Conservation (phyloP, 1,139 yeast species). For the Kazachstania sp. region DNA sequence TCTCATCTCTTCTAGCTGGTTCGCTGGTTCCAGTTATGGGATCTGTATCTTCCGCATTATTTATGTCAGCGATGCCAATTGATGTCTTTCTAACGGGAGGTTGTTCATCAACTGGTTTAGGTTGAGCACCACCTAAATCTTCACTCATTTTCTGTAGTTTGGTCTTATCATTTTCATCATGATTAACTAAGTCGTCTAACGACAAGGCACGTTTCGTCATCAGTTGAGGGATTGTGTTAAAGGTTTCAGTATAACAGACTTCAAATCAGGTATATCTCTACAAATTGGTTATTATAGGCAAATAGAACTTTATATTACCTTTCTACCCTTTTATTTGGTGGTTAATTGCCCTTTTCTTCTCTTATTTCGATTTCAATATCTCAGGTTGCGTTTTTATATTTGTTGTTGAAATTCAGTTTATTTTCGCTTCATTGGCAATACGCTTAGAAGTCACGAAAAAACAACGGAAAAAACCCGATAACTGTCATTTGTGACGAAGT, state of each 20-base stretch:
- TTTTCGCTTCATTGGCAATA: too few relatives aligned
- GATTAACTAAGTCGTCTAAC: constrained; percentile 30
- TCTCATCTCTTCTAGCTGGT: background rate
- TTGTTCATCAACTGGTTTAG: background rate
- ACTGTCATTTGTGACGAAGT: too few relatives aligned
- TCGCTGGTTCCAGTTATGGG: background rate
- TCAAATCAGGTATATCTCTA: too few relatives aligned
- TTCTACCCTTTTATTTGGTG: too few relatives aligned
- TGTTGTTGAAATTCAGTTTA: too few relatives aligned
- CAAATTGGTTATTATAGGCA: background rate
- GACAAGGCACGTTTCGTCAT: constrained; percentile 28
- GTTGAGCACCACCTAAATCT: constrained; percentile 4
- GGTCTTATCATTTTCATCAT: constrained; percentile 23
- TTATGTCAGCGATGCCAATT: constrained; percentile 4
- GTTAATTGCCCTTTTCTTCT: too few relatives aligned
- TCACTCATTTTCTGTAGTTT: constrained; percentile 13
- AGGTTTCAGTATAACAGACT: background rate
- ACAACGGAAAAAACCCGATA: too few relatives aligned
- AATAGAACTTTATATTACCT: background rate
- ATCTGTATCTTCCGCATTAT: constrained; percentile 5
- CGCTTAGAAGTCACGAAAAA: too few relatives aligned
- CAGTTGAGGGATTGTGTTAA: background rate
- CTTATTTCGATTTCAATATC: too few relatives aligned
- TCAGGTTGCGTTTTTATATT: too few relatives aligned
- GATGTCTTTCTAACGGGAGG: constrained; percentile 3